Conservation (phyloP, 768 basidiomycete genomes). For the Russula sp. region DNA sequence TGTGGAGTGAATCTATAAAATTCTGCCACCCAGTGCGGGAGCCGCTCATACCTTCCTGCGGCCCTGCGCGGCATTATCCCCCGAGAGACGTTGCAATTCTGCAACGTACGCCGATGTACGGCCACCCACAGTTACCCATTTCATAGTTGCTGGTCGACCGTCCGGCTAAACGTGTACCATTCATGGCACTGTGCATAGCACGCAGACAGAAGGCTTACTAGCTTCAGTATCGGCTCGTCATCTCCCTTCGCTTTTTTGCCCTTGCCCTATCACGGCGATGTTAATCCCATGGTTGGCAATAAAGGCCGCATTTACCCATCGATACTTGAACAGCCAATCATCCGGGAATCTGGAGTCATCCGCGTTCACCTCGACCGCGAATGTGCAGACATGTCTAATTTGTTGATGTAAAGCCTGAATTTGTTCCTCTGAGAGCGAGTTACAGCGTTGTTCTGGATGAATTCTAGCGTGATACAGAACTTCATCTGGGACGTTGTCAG, state of each 20-base stretch:
- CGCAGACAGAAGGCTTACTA: constrained; percentile 35
- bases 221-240: constrained; percentile 31
- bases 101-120: constrained; percentile 67
- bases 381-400: constrained; percentile 48
- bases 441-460: constrained; percentile 65
- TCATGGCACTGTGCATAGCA: not conserved
- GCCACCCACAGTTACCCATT: constrained; percentile 70
- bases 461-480: constrained; percentile 68
- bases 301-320: constrained; percentile 46
- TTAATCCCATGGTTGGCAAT: not conserved
- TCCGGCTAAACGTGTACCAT: constrained; percentile 43
- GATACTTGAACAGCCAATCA: constrained; percentile 61
- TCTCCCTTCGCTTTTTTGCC: constrained; percentile 44
- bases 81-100: constrained; percentile 47
- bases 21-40: not conserved
- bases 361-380: constrained; percentile 63
- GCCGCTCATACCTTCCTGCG: not conserved
- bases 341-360: constrained; percentile 62
- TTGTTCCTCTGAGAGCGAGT: constrained; percentile 46
- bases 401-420: constrained; percentile 46
- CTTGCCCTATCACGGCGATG: constrained; percentile 40
- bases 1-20: not conserved
- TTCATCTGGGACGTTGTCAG: constrained; percentile 42
- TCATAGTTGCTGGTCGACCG: constrained; percentile 64
- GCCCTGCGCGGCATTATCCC: not conserved